Conservation (phyloP, 1,284 basidiomycete species). For the Ceraceosorus guamensis region DNA sequence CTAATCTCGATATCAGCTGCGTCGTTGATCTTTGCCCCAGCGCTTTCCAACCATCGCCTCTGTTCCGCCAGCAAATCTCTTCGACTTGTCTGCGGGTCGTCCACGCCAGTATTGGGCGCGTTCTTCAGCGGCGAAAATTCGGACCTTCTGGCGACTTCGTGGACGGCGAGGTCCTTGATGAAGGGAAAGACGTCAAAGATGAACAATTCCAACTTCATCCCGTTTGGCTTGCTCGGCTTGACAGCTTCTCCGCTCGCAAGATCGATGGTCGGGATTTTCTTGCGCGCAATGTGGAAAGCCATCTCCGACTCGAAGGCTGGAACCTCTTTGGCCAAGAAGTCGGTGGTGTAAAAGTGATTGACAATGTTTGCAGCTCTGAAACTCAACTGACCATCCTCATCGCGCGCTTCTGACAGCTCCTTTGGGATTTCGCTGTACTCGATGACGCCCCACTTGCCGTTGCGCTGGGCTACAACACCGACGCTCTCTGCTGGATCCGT, state of each 20-base stretch:
- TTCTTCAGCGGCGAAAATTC: constrained; percentile 98
- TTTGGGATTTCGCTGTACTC: constrained; percentile 94
- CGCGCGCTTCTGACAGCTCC: constrained; percentile 70
- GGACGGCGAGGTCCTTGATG: constrained; percentile 68
- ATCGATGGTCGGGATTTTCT: constrained; percentile 81
- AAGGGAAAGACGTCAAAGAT: constrained; percentile 99
- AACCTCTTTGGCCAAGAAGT: constrained; percentile 72
- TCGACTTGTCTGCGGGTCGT: constrained; percentile 82
- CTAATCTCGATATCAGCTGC: constrained; percentile 80
- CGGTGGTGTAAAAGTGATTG: constrained; percentile 94
- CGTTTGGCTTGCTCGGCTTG: constrained; percentile 84
- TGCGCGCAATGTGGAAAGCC: constrained; percentile 94
- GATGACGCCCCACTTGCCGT: constrained; percentile 78
- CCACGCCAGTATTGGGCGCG: constrained; percentile 85
- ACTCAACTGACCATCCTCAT: constrained; percentile 59
- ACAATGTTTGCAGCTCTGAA: constrained; percentile 96
- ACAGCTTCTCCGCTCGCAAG: constrained; percentile 56
- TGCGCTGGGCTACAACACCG: constrained; percentile 81
- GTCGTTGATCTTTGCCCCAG: constrained; percentile 66
- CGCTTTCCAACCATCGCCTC: constrained; percentile 68
- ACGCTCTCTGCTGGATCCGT: constrained; percentile 78
- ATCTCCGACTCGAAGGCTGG: constrained; percentile 73
- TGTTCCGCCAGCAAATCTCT: constrained; percentile 87
- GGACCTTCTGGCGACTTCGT: constrained; percentile 79
- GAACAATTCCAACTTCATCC: constrained; percentile 98